phyloP scores from a whole-genome alignment of 129 eudicot species.

The Dittrichia graveolens region DNA sequence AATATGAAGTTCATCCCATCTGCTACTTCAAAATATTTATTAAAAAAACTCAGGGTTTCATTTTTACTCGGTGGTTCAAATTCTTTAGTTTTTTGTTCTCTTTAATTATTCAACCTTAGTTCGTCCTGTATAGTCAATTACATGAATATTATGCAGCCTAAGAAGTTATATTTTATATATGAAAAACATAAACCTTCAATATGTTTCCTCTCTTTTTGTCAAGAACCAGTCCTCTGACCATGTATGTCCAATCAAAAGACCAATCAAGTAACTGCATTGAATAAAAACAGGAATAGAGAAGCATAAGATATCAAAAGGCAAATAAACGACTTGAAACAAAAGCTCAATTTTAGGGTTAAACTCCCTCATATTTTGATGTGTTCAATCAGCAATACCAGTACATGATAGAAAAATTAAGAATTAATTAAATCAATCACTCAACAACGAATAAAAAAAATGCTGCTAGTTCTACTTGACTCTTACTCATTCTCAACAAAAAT shows the following conservation, averaged over 20 bases:
- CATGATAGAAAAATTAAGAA: neutral
- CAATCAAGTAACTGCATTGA: constrained; percentile 72
- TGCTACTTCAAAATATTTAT: neutral
- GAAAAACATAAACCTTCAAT: constrained; percentile 68
- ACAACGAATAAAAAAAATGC: constrained; percentile 12
- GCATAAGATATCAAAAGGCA: neutral
- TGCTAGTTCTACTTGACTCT: constrained; percentile 10
- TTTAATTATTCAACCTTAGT: neutral
- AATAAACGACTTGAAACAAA: neutral
- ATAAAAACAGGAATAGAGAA: neutral
- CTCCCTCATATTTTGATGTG: neutral
- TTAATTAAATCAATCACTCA: neutral
- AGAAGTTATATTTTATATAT: constrained; percentile 2
- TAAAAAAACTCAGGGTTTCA: neutral
- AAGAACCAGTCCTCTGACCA: constrained; percentile 96
- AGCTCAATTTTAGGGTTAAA: neutral
- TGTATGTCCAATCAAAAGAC: constrained; percentile 93
- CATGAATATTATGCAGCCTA: neutral
- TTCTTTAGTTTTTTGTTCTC: neutral
- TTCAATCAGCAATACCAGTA: neutral
- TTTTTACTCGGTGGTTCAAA: neutral
- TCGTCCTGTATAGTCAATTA: neutral
- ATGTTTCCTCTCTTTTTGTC: constrained; percentile 96
- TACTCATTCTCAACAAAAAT: neutral
- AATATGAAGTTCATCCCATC: neutral